These are phyloP conservation scores for Colletotrichum aenigma DNA, from an alignment of 2,329 filamentous ascomycete genomes.

Conservation along the genomic window DNA sequence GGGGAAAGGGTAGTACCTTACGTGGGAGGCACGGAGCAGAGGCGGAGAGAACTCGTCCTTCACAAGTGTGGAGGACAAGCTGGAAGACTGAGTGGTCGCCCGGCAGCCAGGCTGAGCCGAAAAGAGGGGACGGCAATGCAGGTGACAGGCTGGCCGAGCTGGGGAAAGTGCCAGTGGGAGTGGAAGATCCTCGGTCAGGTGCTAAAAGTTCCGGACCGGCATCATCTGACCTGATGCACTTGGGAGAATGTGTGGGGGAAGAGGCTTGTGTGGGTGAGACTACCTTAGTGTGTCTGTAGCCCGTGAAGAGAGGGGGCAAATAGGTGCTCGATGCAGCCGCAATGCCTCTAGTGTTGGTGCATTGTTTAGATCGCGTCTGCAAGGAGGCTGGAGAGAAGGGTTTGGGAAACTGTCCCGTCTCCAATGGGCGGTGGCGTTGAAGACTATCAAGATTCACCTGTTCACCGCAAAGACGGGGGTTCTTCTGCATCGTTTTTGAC, in stretches of 20 bases:
- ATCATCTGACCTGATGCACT: conserved; percentile 11
- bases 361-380: not conserved
- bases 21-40: not conserved
- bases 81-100: not conserved
- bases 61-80: not conserved
- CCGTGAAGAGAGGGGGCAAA: not conserved
- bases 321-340: not conserved
- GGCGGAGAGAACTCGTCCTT: not conserved
- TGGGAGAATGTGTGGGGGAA: not conserved
- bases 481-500: not conserved
- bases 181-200: conserved; percentile 19
- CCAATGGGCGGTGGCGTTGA: not conserved
- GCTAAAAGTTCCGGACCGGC: conserved; percentile 12
- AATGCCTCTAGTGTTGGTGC: not conserved
- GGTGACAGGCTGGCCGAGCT: not conserved
- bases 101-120: not conserved
- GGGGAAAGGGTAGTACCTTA: not conserved
- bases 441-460: not conserved
- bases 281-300: not conserved
- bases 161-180: not conserved
- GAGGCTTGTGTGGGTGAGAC: not conserved
- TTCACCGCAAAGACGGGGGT: not conserved
- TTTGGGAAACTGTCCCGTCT: not conserved
- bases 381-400: conserved; percentile 7
- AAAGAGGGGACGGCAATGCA: conserved; percentile 17